Evolutionary conservation across 1,139 yeast species (phyloP).

Genomic region (Pichia sp.): DNA sequence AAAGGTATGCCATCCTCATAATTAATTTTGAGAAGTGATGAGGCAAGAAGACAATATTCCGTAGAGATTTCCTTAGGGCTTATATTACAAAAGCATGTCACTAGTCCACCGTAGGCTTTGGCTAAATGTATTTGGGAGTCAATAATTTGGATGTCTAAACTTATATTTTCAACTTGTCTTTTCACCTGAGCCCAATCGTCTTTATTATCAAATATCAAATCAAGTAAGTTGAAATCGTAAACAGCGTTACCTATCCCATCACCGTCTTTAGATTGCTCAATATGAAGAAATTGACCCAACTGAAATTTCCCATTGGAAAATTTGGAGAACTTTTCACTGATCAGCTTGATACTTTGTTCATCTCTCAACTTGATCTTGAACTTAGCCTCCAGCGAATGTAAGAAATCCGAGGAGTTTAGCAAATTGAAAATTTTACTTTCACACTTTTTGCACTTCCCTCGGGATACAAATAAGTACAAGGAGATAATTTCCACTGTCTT

Average conservation of each 20-base stretch:
- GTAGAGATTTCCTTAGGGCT: slow-evolving; percentile 32
- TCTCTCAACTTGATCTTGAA: slow-evolving; percentile 42
- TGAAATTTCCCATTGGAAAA: slow-evolving; percentile 43
- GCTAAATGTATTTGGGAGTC: slow-evolving; percentile 67
- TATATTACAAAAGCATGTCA: slow-evolving; percentile 57
- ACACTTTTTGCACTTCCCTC: slow-evolving; percentile 44
- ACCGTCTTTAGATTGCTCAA: slow-evolving; percentile 42
- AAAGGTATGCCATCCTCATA: slow-evolving; percentile 51
- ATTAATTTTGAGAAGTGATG: slow-evolving; percentile 49
- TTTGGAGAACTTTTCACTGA: slow-evolving; percentile 43
- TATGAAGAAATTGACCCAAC: slow-evolving; percentile 46
- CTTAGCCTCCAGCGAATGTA: slow-evolving; percentile 33
- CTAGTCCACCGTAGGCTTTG: slow-evolving; percentile 72
- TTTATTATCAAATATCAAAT: slow-evolving; percentile 46
- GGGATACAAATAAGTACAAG: slow-evolving; percentile 50
- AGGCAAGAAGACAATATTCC: slow-evolving; percentile 41
- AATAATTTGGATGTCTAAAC: slow-evolving; percentile 38
- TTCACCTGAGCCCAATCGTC: slow-evolving; percentile 49
- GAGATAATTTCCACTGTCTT: slow-evolving; percentile 75
- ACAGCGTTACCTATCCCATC: slow-evolving; percentile 44
- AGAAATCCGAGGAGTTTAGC: slow-evolving; percentile 39
- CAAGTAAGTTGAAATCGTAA: slow-evolving; percentile 63
- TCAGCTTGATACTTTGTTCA: slow-evolving; percentile 42
- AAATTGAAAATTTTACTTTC: slow-evolving; percentile 42
- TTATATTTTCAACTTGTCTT: slow-evolving; percentile 38